phyloP scores from a whole-genome alignment of 371 early-diverging fungal species.

The Mortierella sp. region DNA sequence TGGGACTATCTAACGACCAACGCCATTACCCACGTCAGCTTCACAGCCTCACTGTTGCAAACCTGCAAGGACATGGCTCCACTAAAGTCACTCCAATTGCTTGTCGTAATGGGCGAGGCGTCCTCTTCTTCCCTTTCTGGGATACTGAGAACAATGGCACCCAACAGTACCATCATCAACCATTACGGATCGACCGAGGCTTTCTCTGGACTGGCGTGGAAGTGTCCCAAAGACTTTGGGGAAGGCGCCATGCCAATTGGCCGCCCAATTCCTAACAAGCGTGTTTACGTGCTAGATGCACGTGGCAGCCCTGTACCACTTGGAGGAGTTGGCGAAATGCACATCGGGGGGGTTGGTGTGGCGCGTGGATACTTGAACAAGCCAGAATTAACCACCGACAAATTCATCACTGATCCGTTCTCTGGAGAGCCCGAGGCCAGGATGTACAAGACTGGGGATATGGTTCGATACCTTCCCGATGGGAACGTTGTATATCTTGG shows the following conservation, averaged over 20 bases:
- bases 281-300: slow-evolving; percentile 4
- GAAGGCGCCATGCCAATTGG: not conserved
- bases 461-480: slow-evolving; percentile 29
- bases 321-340: not conserved
- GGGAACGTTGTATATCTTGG: slow-evolving; percentile 30
- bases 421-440: not conserved
- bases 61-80: too few species aligned
- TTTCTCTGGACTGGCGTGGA: not conserved
- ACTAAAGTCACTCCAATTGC: too few species aligned
- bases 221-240: not conserved
- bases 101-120: slow-evolving; percentile 2
- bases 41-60: too few species aligned
- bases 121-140: too few species aligned
- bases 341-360: not conserved
- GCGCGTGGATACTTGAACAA: slow-evolving; percentile 6
- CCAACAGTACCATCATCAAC: slow-evolving; percentile 2
- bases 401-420: not conserved
- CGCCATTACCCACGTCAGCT: too few species aligned
- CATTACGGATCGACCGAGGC: slow-evolving; percentile 14
- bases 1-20: too few species aligned
- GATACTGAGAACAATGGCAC: not conserved
- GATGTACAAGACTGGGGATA: slow-evolving; percentile 12
- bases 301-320: not conserved
- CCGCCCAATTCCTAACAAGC: not conserved
- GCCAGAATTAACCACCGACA: slow-evolving; percentile 3